These are phyloP conservation scores for Boletellus sp. DNA, from an alignment of 1,284 basidiomycete species.

Conservation along the genomic window DNA sequence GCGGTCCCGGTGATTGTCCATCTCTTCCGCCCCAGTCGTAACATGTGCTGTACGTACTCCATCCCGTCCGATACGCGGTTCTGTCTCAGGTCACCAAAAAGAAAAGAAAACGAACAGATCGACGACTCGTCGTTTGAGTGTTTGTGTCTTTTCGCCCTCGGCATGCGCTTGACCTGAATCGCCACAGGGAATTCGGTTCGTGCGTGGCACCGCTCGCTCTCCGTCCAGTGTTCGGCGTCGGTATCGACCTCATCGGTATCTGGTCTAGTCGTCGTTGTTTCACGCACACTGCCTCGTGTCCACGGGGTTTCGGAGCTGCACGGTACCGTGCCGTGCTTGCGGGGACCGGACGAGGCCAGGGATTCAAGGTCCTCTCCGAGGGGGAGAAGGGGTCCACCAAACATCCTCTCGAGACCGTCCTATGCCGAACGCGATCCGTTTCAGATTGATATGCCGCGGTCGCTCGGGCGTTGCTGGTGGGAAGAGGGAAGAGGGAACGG, in stretches of 20 bases:
- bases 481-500: neutral
- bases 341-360: neutral
- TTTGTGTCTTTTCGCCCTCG: neutral
- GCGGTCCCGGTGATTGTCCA: neutral
- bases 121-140: neutral
- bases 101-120: neutral
- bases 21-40: constrained; percentile 5
- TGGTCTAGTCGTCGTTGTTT: constrained; percentile 10
- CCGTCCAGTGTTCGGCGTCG: neutral
- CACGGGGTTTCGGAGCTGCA: constrained; percentile 1
- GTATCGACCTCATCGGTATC: neutral
- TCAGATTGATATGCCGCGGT: constrained; percentile 2
- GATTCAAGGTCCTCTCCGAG: neutral
- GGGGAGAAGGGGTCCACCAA: neutral
- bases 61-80: constrained; percentile 2
- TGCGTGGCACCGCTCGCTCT: no score
- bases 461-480: neutral
- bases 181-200: neutral
- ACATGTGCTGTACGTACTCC: neutral
- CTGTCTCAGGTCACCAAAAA: constrained; percentile 13
- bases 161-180: neutral
- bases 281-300: constrained; percentile 5
- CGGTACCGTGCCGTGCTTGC: neutral
- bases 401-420: no score
- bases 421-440: neutral